These are phyloP conservation scores for Boletus barrowsii DNA, from an alignment of 768 basidiomycete species.

Conservation along the genomic window DNA sequence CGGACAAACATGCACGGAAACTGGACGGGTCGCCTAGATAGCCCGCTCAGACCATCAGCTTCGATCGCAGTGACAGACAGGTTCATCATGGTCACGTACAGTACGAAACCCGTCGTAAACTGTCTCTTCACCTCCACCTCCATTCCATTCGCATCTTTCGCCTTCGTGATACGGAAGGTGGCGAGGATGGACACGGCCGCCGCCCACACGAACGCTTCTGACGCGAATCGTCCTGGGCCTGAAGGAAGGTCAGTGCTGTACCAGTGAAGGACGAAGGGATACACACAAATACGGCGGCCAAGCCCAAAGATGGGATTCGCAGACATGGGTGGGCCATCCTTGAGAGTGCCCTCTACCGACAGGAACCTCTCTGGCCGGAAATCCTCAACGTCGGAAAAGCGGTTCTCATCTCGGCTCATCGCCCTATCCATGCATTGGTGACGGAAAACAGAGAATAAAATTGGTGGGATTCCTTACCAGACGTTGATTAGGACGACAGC, in stretches of 20 bases:
- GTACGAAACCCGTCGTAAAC: slow-evolving; percentile 22
- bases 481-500: slow-evolving; percentile 34
- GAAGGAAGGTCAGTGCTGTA: not conserved
- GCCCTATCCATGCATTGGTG: slow-evolving; percentile 13
- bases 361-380: slow-evolving; percentile 29
- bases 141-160: slow-evolving; percentile 18
- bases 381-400: slow-evolving; percentile 17
- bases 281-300: slow-evolving; percentile 25
- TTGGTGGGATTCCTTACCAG: slow-evolving; percentile 23
- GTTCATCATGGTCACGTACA: slow-evolving; percentile 8
- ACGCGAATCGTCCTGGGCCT: slow-evolving; percentile 23
- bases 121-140: slow-evolving; percentile 21
- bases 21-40: slow-evolving; percentile 16
- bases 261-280: not conserved
- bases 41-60: not conserved
- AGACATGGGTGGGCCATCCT: slow-evolving; percentile 2
- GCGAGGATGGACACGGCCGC: slow-evolving; percentile 24
- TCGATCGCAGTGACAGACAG: not conserved
- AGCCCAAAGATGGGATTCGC: slow-evolving; percentile 24
- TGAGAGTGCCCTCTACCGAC: slow-evolving; percentile 10
- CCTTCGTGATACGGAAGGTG: slow-evolving; percentile 19
- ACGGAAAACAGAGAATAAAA: not conserved
- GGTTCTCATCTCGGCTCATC: slow-evolving; percentile 21
- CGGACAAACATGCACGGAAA: slow-evolving; percentile 23
- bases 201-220: slow-evolving; percentile 23